Percentiles rank a stretch among this genome's conserved stretches.
Conservation (phyloP, 495 filamentous ascomycete genomes). For the Glonium stellatum region DNA sequence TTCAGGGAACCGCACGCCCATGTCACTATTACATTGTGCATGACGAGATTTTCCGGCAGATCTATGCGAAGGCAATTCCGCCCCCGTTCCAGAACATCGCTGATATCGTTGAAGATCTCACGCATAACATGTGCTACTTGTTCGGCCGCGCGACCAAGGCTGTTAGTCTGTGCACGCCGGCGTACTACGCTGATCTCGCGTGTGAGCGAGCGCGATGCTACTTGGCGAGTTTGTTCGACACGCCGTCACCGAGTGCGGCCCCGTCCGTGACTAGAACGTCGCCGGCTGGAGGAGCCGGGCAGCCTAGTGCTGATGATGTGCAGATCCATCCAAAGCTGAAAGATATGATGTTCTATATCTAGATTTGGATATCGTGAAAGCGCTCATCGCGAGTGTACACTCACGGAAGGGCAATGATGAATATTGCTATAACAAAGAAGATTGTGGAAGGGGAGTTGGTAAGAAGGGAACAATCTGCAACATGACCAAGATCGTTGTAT, state of each 20-base stretch:
- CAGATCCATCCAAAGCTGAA: slow-evolving; percentile 46
- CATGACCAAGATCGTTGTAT: too few species aligned
- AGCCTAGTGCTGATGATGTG: slow-evolving; percentile 29
- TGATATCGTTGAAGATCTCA: slow-evolving; percentile 56
- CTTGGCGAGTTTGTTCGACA: slow-evolving; percentile 51
- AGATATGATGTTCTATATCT: slow-evolving; percentile 77
- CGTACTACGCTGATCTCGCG: slow-evolving; percentile 75
- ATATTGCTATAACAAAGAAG: too few species aligned
- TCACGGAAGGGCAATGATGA: too few species aligned
- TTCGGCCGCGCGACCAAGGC: slow-evolving; percentile 75
- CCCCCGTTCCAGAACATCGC: slow-evolving; percentile 41
- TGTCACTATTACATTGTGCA: slow-evolving; percentile 46
- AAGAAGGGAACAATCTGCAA: too few species aligned
- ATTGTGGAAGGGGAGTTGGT: too few species aligned
- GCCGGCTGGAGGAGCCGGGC: too few species aligned
- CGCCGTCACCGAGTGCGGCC: slow-evolving; percentile 11
- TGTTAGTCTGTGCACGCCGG: slow-evolving; percentile 71
- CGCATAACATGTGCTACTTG: slow-evolving; percentile 70
- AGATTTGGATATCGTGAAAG: too few species aligned
- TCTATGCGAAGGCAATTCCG: slow-evolving; percentile 25
- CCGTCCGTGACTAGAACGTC: slow-evolving; percentile 4
- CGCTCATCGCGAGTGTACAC: too few species aligned
- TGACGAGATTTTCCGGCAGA: slow-evolving; percentile 60
- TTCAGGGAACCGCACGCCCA: slow-evolving; percentile 36
- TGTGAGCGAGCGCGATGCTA: slow-evolving; percentile 65